Evolutionary conservation across 75 land plant species (phyloP).

Genomic region (Azolla pinnata): DNA sequence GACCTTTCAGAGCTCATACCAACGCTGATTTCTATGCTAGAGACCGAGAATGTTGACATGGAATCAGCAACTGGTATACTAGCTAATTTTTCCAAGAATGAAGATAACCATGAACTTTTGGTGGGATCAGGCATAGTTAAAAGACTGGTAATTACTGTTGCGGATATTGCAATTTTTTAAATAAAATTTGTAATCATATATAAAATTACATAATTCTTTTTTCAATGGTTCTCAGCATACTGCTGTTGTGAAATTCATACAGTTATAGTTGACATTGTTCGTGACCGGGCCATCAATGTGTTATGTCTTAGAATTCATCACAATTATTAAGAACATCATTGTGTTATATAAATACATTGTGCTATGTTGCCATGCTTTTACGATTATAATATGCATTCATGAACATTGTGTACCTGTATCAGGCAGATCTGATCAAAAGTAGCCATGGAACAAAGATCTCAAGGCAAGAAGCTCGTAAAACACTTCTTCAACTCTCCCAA

Average conservation of each 20-base stretch:
- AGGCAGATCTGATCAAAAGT: constrained; percentile 50
- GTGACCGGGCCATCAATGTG: too few relatives aligned
- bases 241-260: too few relatives aligned
- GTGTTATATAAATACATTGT: neutral
- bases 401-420: constrained; percentile 8
- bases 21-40: constrained; percentile 40
- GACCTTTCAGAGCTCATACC: constrained; percentile 47
- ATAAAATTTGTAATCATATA: too few relatives aligned
- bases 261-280: too few relatives aligned
- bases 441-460: constrained; percentile 41
- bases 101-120: constrained; percentile 37
- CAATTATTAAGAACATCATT: neutral
- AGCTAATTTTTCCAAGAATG: constrained; percentile 53
- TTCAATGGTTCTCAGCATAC: too few relatives aligned
- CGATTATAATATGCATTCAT: neutral
- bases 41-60: constrained; percentile 50
- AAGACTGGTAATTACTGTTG: constrained; percentile 43
- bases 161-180: too few relatives aligned
- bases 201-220: too few relatives aligned
- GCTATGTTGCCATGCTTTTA: constrained; percentile 1
- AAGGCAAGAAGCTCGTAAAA: constrained; percentile 55
- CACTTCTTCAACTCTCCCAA: constrained; percentile 51
- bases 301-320: neutral
- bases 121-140: constrained; percentile 69
- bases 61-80: constrained; percentile 75